Evolutionary conservation across 306 rosid genomes (phyloP), one percentile per base, ranked within the genome.

Genomic region (Gillenia trifoliata): DNA sequence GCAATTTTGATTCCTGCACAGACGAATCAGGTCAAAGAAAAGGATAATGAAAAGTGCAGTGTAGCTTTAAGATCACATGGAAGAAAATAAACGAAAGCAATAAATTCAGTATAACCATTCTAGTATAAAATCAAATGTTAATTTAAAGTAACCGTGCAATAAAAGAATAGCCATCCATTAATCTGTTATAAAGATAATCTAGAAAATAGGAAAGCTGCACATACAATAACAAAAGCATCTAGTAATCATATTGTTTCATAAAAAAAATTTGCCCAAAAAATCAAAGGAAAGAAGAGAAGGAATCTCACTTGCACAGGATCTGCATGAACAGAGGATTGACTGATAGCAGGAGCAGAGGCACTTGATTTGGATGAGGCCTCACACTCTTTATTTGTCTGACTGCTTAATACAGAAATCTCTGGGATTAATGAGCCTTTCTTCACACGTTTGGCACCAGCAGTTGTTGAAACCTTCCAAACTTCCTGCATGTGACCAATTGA

Each of bases 391-490:
- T 54, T 66, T 80, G 92, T 71, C 71, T 87, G 87, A 83, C 83
- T 81, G 83, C 72, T 84, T 77, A 93, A 87, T 72, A 86, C 75
- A 79, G 89, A 79, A 71, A 84, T 88, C 68, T 94, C 99, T 22
- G 76, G 87, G 72, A 74, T 11, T 76, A 85, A 78, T 50, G 91
- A 80, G 65, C 84, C 84, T 83, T 92, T 95, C 91, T 85, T 95
- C 63, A 85, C 96, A 62, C 99, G 98, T 84, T 84, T 95, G 75
- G 92, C 84, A 72, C 96, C 99, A 68, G 98, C 93, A 71, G 97
- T 91, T 54, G 98, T 95, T 77, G 99, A 92, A 82, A 92, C 92
- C 86, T 92, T 92, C 99, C 99, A 95, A 83, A 89, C 93, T 78
- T 95, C 99, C 98, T 95, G 92, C 64, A 61, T 60, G 47, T 61